Percentiles rank a stretch among this genome's conserved stretches.
Conservation (phyloP, 345 rosid genomes). For the Noccaea bulbosa region DNA sequence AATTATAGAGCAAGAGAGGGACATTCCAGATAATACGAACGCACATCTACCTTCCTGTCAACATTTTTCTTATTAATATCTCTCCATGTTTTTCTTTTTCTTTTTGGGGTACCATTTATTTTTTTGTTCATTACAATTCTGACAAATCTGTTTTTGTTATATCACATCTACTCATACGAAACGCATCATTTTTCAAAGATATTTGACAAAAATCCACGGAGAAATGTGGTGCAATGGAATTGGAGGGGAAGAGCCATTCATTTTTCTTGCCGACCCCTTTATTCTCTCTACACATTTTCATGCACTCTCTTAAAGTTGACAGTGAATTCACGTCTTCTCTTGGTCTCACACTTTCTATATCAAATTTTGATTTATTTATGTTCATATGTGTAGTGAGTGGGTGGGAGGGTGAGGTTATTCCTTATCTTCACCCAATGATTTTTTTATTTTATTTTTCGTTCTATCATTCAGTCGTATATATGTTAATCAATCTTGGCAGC, state of each 20-base stretch:
- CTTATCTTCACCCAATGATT: conserved; percentile 30
- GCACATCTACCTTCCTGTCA: conserved; percentile 45
- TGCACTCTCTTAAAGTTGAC: conserved; percentile 42
- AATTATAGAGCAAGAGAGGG: conserved; percentile 42
- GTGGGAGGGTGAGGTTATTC: conserved; percentile 39
- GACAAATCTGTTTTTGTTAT: conserved; percentile 23
- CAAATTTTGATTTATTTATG: background rate
- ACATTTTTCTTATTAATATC: conserved; percentile 22
- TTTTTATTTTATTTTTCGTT: background rate
- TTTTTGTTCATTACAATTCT: conserved; percentile 33
- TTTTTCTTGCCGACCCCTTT: conserved; percentile 36
- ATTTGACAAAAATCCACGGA: conserved; percentile 21
- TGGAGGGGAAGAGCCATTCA: conserved; percentile 32
- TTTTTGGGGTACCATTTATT: conserved; percentile 18
- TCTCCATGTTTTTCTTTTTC: background rate
- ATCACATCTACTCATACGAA: conserved; percentile 16
- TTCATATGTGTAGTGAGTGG: conserved; percentile 37
- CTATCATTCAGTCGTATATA: background rate
- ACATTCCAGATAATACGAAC: conserved; percentile 37
- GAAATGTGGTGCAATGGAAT: conserved; percentile 30
- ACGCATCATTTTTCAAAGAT: conserved; percentile 13
- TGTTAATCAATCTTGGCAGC: conserved; percentile 39
- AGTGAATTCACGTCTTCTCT: conserved; percentile 42
- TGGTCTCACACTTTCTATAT: conserved; percentile 22
- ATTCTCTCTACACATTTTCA: conserved; percentile 35